Percentiles rank a stretch among this genome's conserved stretches.
Conservation (phyloP, 2,329 filamentous ascomycete genomes). For the Pseudocercospora eumusae region DNA sequence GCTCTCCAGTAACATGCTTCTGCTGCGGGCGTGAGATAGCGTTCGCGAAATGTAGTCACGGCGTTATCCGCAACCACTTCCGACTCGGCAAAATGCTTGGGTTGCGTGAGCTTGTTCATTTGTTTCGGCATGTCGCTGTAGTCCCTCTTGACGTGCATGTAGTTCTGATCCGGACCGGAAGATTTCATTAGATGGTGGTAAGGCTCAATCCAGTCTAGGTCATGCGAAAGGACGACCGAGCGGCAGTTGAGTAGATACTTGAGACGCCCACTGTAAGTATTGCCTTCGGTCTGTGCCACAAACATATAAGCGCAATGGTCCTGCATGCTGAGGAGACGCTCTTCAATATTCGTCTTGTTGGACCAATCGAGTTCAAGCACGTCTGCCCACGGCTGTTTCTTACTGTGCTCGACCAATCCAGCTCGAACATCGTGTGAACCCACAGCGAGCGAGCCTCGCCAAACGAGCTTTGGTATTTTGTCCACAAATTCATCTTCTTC, state of each 20-base stretch:
- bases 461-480: constrained; percentile 35
- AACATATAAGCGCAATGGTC: constrained; percentile 37
- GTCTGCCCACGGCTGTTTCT: constrained; percentile 42
- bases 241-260: constrained; percentile 40
- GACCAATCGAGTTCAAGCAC: constrained; percentile 37
- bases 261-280: constrained; percentile 36
- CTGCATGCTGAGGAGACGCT: constrained; percentile 29
- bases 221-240: constrained; percentile 36
- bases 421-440: constrained; percentile 35
- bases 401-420: constrained; percentile 35
- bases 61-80: constrained; percentile 34
- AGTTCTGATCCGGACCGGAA: constrained; percentile 36
- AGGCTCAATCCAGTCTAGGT: constrained; percentile 35
- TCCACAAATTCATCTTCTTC: constrained; percentile 29
- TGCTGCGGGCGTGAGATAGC: constrained; percentile 36
- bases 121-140: constrained; percentile 35
- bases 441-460: constrained; percentile 36
- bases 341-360: constrained; percentile 28
- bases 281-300: constrained; percentile 37
- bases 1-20: constrained; percentile 39
- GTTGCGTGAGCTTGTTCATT: constrained; percentile 31
- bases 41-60: constrained; percentile 30
- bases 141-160: constrained; percentile 33
- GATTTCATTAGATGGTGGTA: constrained; percentile 36
- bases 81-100: constrained; percentile 24